Base-by-base conservation (phyloP, 768 basidiomycete species). In the Tricholoma sp. region DNA sequence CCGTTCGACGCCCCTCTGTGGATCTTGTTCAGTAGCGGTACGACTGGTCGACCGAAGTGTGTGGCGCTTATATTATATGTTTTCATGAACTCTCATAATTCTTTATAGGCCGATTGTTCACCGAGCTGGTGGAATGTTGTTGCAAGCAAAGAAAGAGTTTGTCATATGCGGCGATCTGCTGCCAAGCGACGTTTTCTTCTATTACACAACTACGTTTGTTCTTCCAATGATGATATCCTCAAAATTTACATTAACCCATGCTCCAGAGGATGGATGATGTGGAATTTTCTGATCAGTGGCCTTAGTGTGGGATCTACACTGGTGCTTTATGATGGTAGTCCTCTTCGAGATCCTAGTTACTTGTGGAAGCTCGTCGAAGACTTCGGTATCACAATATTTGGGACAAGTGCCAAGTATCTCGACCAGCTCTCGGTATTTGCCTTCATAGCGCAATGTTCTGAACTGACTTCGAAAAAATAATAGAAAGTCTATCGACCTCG, bases 211-310 rank as follows among this genome's bases (percentile, higher is more conserved):
- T 48, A 88, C 86, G 87, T 88, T 60, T 63, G 84, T 74, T 50
- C 29, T 53, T 50, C 41, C 56, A 42, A 17, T 15, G 6, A 20
- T 34, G 50, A 24, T 24, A 24, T 24, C 41, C 20, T 13, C 6
- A 34, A 24, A 24, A 28, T 41, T 44, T 44, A n/a, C 24, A 54
- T 37, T 37, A 47, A 11, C 58, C 48, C 48, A 56, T 29, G 55
- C 31, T 41, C 56, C 58, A 90, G 88, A 15, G 88, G 88, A 45
- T 91, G 89, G 90, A 92, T 93, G 89, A 91, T 92, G 90, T 92
- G 86, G 84, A 91, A 91, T 66, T 91, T 89, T 68, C 82, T 91
- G 34, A 76, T 88, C 31, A 80, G 81, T 53, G 84, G 80, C 8
- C 76, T 92, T 10, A 77, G 78, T 42, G 66, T 82, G 12, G 89